Evolutionary conservation across 78 protist genomes (phyloP), one percentile per base, ranked within the genome.

Genomic region (slime mould (Dictyostelium discoideum)): DNA sequence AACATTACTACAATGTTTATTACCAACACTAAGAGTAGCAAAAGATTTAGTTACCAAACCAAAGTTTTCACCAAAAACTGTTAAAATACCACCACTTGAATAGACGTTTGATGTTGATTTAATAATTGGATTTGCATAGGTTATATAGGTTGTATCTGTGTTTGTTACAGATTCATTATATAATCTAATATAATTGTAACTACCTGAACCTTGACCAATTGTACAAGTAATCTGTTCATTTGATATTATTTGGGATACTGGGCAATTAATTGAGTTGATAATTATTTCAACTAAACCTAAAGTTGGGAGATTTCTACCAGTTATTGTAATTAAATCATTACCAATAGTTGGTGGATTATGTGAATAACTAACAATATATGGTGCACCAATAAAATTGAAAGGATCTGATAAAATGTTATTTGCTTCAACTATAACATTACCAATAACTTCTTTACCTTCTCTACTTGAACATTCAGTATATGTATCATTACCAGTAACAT

Each of bases 301-400:
- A 22, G 60, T 42, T 78, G 84, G 84, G 44, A 78, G 44, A 42
- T 78, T 78, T 78, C 84, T 78, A 11, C 84, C 84, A 14, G 9
- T 40, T 9, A 78, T 6, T 3, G 84, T 78, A 22, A 78, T 42
- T 8, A 9, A 16, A 18, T 78, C 84, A 74, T 42, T 42, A 42
- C 60, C 54, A 16, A 29, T 37, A 8, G 84, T 78, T 37, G 54
- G n/a, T 42, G 84, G 84, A 40, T 18, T 78, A 20, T 18, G 18
- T 78, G 60, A 37, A 78, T 37, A 78, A 6, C 20, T 5, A 5
- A 14, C 10, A 14, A 78, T 29, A 42, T 44, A 78, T 78, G 84
- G 84, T 20, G 84, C 84, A 42, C 84, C 84, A 0, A 42, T 42
- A n/a, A 40, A 78, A 40, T 78, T 13, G 48, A 78, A 78, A 8